phyloP scores from a whole-genome alignment of 2,329 filamentous ascomycete genomes.

The Fusarium solani-melongenae region DNA sequence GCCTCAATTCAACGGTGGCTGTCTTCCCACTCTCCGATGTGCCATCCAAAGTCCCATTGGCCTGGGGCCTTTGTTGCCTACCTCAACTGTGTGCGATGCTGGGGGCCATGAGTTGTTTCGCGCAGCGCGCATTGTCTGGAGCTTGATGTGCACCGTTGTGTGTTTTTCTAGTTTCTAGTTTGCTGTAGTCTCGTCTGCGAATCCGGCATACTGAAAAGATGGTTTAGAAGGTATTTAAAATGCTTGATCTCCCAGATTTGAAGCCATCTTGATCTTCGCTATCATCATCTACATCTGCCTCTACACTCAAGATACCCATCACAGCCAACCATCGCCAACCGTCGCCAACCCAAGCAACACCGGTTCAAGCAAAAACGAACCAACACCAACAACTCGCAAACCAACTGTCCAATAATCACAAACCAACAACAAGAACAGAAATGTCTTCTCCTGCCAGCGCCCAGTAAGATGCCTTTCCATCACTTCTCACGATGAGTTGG shows the following conservation, averaged over 20 bases:
- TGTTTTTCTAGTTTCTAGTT: constrained; percentile 30
- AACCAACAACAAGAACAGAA: constrained; percentile 1
- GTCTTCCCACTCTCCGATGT: background rate
- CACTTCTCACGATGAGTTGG: background rate
- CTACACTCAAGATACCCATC: background rate
- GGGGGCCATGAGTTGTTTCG: constrained; percentile 22
- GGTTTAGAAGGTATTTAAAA: background rate
- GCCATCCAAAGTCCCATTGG: constrained; percentile 1
- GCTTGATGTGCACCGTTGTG: constrained; percentile 5
- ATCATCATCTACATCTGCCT: constrained; percentile 1
- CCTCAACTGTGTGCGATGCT: constrained; percentile 5
- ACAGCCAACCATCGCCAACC: background rate
- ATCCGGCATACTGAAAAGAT: background rate
- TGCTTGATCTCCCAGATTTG: background rate
- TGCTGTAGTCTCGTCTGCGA: constrained; percentile 18
- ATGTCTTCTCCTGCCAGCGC: constrained; percentile 24
- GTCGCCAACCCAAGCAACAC: background rate
- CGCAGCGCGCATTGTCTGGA: background rate
- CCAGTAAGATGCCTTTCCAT: constrained; percentile 11
- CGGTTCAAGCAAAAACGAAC: background rate
- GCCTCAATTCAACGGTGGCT: constrained; percentile 12
- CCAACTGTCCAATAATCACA: background rate
- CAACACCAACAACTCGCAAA: constrained; percentile 1
- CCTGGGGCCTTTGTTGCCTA: background rate
- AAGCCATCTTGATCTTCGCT: background rate